phyloP scores from a whole-genome alignment of 805 yeast genomes.

The Saccharomycopsis sp. region DNA sequence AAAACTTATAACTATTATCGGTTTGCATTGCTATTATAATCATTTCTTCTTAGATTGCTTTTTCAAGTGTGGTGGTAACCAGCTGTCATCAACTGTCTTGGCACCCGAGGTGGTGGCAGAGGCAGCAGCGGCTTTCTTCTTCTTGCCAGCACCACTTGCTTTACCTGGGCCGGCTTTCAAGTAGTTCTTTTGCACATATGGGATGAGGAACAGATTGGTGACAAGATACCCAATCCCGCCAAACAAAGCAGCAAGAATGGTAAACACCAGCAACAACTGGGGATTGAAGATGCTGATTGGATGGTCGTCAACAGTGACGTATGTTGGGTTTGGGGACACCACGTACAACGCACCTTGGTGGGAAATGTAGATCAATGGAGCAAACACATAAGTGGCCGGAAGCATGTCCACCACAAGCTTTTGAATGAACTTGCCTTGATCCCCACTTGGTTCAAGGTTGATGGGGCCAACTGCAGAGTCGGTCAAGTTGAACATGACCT shows the following conservation, averaged over 20 bases:
- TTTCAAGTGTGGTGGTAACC: constrained; percentile 53
- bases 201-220: constrained; percentile 37
- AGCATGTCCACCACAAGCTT: constrained; percentile 48
- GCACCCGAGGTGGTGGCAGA: constrained; percentile 25
- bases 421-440: constrained; percentile 42
- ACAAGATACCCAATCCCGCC: constrained; percentile 42
- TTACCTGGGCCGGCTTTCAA: constrained; percentile 24
- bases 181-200: constrained; percentile 34
- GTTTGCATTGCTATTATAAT: too few species aligned
- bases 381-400: constrained; percentile 50
- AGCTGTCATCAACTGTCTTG: constrained; percentile 33
- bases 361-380: constrained; percentile 49
- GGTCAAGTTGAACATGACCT: constrained; percentile 51
- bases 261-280: constrained; percentile 54
- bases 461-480: constrained; percentile 56
- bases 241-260: constrained; percentile 40
- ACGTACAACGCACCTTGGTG: constrained; percentile 41
- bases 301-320: constrained; percentile 51
- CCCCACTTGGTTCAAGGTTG: constrained; percentile 39
- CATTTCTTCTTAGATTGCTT: constrained; percentile 28
- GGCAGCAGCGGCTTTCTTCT: constrained; percentile 25
- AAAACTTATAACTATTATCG: too few species aligned
- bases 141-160: constrained; percentile 20
- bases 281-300: constrained; percentile 67
- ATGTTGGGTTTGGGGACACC: constrained; percentile 49